These are phyloP conservation scores for Sparassis latifolia DNA, from an alignment of 1,284 basidiomycete genomes.

Conservation along the genomic window DNA sequence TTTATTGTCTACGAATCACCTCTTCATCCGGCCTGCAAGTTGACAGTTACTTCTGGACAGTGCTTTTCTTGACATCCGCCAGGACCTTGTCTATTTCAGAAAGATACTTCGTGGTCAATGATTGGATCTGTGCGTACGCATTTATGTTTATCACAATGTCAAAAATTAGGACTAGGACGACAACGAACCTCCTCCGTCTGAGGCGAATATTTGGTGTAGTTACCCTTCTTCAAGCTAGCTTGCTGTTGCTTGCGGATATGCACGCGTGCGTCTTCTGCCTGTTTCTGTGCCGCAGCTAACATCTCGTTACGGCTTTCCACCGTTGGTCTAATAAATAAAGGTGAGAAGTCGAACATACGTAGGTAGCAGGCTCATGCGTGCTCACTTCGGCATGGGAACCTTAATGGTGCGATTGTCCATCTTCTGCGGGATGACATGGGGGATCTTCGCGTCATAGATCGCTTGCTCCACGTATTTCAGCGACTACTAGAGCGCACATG, in stretches of 20 bases:
- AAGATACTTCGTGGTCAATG: conserved; percentile 54
- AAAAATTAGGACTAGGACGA: neutral
- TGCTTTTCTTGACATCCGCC: conserved; percentile 54
- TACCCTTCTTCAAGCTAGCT: conserved; percentile 59
- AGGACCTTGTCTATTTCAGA: conserved; percentile 61
- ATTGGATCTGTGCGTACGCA: conserved; percentile 52
- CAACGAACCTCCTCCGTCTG: conserved; percentile 55
- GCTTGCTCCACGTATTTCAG: conserved; percentile 67
- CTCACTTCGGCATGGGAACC: conserved; percentile 72
- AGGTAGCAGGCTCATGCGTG: conserved; percentile 1
- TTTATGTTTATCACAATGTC: neutral
- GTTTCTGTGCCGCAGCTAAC: conserved; percentile 45
- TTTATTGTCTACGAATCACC: neutral
- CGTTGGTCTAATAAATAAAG: conserved; percentile 48
- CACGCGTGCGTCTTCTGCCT: conserved; percentile 68
- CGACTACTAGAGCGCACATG: conserved; percentile 42
- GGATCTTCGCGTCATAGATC: conserved; percentile 65
- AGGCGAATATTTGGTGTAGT: conserved; percentile 58
- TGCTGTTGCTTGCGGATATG: conserved; percentile 67
- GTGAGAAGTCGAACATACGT: neutral
- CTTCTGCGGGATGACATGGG: conserved; percentile 63
- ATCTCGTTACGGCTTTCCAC: conserved; percentile 60
- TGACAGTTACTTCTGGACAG: conserved; percentile 17
- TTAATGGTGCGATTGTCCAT: conserved; percentile 64
- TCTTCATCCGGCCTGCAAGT: no score